Evolutionary conservation across 208 protist genomes (phyloP).

Genomic region (Trypanosoma cruzi): DNA sequence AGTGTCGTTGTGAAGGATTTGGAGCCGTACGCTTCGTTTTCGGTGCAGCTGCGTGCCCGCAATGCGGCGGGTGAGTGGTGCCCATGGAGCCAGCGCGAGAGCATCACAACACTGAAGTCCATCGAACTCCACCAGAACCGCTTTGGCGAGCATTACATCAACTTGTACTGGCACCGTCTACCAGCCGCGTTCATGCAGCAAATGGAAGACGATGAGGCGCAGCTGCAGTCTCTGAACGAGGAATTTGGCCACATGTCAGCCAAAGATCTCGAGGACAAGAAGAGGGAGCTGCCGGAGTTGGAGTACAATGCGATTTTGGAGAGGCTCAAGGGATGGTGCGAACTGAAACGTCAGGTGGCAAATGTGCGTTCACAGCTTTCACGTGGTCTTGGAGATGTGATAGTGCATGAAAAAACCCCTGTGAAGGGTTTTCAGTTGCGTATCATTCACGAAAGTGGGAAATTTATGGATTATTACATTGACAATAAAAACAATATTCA

Average conservation of each 20-base stretch:
- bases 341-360: conserved; percentile 39
- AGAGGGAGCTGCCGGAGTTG: conserved; percentile 33
- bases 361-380: conserved; percentile 33
- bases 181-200: conserved; percentile 22
- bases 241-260: conserved; percentile 34
- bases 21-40: conserved; percentile 39
- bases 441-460: conserved; percentile 73
- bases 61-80: conserved; percentile 72
- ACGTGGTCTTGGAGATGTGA: conserved; percentile 55
- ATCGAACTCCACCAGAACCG: conserved; percentile 80
- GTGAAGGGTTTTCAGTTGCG: conserved; percentile 78
- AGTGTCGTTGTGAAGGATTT: conserved; percentile 37
- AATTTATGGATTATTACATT: conserved; percentile 50
- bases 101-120: conserved; percentile 60
- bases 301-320: conserved; percentile 53
- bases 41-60: conserved; percentile 53
- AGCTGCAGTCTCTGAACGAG: conserved; percentile 52
- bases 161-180: conserved; percentile 87
- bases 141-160: conserved; percentile 93
- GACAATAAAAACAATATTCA: no score
- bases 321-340: conserved; percentile 43
- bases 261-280: conserved; percentile 62
- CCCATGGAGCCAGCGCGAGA: conserved; percentile 63
- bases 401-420: conserved; percentile 50
- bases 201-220: conserved; percentile 37